Base-by-base conservation (phyloP, 2,329 filamentous ascomycete genomes). In the Clarireedia paspali region DNA sequence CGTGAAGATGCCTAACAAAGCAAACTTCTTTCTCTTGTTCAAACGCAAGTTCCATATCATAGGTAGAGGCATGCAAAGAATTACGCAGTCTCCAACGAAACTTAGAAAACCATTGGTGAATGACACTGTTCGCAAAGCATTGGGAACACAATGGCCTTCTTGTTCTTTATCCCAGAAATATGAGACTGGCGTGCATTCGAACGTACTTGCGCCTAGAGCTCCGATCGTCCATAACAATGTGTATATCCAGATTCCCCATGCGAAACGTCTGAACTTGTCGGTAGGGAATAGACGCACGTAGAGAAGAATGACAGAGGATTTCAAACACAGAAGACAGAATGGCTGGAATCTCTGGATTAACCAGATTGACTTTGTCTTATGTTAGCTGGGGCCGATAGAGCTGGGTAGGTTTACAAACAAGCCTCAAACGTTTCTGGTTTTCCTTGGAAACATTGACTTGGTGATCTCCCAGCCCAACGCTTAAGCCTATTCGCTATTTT, bases 281-380 rank as follows among this genome's bases (percentile, higher is more conserved):
- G 48, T 56, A 6, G 54, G 39, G 49, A 63, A 59, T 40, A 64
- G 55, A n/a, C 61, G 53, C 34, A 60, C 42, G 40, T 65, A 66
- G 23, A 66, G 62, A 23, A 65, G 26, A 4, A 65, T 51, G 14
- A 64, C 61, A 12, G 57, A 66, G 6, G 53, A 56, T 30, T 64
- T 63, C 50, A 66, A 55, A 42, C 53, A 62, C 15, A 57, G 17
- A 6, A 55, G 17, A 38, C 17, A 39, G 6, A 50, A 24, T 39
- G 30, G 47, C 23, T 50, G 34, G 17, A 53, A 45, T 47, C 42
- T 38, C 38, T 53, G 42, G 5, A 53, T 53, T 7, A 53, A 27
- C 30, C 30, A 53, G n/a, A 53, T 55, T 17, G 20, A 50, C 38
- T 59, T 44, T 6, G 10, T 3, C 6, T 7, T 9, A 1, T 2